Conservation (phyloP, 257 asterid species). For the Primulina huaijiensis region DNA sequence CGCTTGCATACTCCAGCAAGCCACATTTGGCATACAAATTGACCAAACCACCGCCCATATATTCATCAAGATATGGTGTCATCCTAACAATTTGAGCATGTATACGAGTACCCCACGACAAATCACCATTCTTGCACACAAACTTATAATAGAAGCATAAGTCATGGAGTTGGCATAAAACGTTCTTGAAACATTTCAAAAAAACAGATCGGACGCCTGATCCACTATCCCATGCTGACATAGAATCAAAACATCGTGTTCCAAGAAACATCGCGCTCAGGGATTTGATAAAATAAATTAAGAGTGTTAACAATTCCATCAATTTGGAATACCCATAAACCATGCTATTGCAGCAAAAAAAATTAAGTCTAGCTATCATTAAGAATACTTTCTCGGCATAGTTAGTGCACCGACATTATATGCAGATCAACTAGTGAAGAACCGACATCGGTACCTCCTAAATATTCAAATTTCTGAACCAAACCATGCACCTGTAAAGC, state of each 20-base stretch:
- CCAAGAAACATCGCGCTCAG: conserved; percentile 24
- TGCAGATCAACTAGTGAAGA: conserved; percentile 23
- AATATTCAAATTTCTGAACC: conserved; percentile 13
- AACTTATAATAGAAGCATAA: conserved; percentile 18
- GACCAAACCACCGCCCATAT: conserved; percentile 18
- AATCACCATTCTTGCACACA: conserved; percentile 14
- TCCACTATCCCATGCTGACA: conserved; percentile 10
- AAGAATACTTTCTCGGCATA: conserved; percentile 13
- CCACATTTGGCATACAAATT: conserved; percentile 25
- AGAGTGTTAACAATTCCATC: conserved; percentile 12
- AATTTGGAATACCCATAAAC: conserved; percentile 14
- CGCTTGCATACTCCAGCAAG: conserved; percentile 15
- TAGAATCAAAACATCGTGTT: conserved; percentile 20
- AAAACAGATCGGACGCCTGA: not conserved
- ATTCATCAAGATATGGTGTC: conserved; percentile 13
- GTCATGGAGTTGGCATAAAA: conserved; percentile 19
- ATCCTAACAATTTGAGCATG: conserved; percentile 21
- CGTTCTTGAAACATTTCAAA: conserved; percentile 16
- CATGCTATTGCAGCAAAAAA: conserved; percentile 16
- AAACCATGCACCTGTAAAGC: conserved; percentile 23
- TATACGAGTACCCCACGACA: conserved; percentile 24
- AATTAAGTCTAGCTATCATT: conserved; percentile 7
- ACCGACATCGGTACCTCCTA: not conserved
- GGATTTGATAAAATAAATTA: conserved; percentile 20
- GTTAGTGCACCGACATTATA: conserved; percentile 3